A percentile compares a stretch with the other conserved stretches of the same genome.
These are phyloP conservation scores for Rhizopus sp. DNA, from an alignment of 371 early-diverging fungal genomes.

Conservation along the genomic window DNA sequence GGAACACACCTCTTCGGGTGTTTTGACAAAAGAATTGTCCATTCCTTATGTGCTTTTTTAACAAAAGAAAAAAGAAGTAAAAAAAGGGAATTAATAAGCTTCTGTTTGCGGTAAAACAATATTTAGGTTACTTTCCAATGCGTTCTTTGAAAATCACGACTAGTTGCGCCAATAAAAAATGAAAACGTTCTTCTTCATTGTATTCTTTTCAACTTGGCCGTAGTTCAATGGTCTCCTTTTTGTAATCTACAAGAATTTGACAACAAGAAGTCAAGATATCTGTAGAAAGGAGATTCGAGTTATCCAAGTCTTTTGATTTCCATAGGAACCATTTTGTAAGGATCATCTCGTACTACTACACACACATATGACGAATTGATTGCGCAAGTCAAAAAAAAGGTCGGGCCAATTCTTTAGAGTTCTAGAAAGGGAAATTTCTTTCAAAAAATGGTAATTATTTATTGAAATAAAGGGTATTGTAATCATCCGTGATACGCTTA, in stretches of 20 bases:
- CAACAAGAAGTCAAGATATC: too few species aligned
- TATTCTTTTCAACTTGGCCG: neutral
- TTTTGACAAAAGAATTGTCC: conserved; percentile 69
- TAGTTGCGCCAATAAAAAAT: conserved; percentile 1
- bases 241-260: too few species aligned
- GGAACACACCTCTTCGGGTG: conserved; percentile 67
- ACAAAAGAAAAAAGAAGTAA: neutral
- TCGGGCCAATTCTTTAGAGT: too few species aligned
- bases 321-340: too few species aligned
- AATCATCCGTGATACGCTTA: conserved; percentile 29
- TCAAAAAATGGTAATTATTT: too few species aligned
- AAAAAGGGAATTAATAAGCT: neutral
- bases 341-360: too few species aligned
- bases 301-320: too few species aligned
- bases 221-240: too few species aligned
- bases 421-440: too few species aligned
- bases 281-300: too few species aligned
- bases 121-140: neutral
- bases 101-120: neutral
- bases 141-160: neutral
- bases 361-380: too few species aligned
- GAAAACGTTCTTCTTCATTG: neutral
- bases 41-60: conserved; percentile 30
- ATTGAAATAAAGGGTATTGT: neutral
- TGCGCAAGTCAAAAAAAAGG: too few species aligned